A percentile compares a stretch with the other conserved stretches of the same genome.
Conservation (phyloP, 1,284 basidiomycete species). For the Meripilus lineatus region DNA sequence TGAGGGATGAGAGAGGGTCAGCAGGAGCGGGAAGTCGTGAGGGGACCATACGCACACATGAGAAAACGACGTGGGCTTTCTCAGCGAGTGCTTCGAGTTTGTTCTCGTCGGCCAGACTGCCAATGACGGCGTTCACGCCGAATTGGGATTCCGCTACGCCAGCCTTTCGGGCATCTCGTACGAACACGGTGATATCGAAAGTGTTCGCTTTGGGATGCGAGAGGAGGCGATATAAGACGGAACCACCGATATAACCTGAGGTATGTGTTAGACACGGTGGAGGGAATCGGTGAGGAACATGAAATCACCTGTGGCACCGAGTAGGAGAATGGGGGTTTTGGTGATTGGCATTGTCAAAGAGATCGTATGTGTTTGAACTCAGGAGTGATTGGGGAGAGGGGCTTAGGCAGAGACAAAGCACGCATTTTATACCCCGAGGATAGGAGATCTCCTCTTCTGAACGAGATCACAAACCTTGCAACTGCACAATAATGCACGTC, state of each 20-base stretch:
- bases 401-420: too few relatives aligned
- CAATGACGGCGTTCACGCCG: constrained; percentile 19
- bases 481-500: too few relatives aligned
- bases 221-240: constrained; percentile 9
- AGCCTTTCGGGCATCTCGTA: constrained; percentile 25
- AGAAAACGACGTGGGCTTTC: constrained; percentile 18
- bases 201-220: constrained; percentile 8
- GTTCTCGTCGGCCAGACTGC: constrained; percentile 16
- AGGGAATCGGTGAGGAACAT: too few relatives aligned
- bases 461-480: too few relatives aligned
- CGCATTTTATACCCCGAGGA: too few relatives aligned
- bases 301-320: constrained; percentile 7
- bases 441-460: too few relatives aligned
- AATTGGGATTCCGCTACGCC: too few relatives aligned
- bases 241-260: constrained; percentile 15
- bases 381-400: too few relatives aligned
- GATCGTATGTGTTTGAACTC: too few relatives aligned
- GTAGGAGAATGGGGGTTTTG: constrained; percentile 3
- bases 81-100: constrained; percentile 13
- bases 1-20: too few relatives aligned
- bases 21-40: too few relatives aligned
- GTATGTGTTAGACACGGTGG: too few relatives aligned
- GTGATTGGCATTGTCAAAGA: neutral
- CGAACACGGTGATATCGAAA: constrained; percentile 11
- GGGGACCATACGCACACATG: constrained; percentile 12